These are phyloP conservation scores for Gremmenia infestans DNA, from an alignment of 2,329 filamentous ascomycete genomes.

Conservation along the genomic window DNA sequence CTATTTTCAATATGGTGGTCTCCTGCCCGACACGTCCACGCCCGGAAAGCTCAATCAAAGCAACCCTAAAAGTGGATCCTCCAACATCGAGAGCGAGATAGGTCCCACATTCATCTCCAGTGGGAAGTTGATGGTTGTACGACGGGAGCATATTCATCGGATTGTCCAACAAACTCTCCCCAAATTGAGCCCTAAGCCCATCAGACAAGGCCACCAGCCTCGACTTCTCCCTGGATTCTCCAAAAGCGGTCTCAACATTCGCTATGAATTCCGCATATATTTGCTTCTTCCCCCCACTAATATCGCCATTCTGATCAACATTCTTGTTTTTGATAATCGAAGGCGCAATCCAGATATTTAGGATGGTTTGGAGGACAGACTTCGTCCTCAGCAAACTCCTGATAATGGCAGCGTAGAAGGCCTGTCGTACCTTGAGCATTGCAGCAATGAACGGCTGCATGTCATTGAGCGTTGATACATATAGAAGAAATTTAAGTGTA, in stretches of 20 bases:
- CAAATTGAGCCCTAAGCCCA: constrained; percentile 50
- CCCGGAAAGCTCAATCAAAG: constrained; percentile 55
- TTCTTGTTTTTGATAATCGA: constrained; percentile 23
- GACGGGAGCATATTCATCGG: constrained; percentile 60
- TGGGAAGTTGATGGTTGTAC: constrained; percentile 59
- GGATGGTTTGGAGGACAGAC: constrained; percentile 52
- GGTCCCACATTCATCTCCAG: constrained; percentile 53
- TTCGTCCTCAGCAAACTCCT: constrained; percentile 56
- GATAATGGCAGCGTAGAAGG: constrained; percentile 48
- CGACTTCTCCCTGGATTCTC: constrained; percentile 43
- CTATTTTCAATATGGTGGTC: constrained; percentile 49
- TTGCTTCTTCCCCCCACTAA: constrained; percentile 14
- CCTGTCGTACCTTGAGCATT: constrained; percentile 53
- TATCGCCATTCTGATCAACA: constrained; percentile 8
- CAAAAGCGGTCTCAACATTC: constrained; percentile 49
- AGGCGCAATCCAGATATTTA: constrained; percentile 50
- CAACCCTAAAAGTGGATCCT: constrained; percentile 62
- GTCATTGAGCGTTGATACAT: constrained; percentile 28
- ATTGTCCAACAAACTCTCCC: constrained; percentile 46
- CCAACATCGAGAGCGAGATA: constrained; percentile 65
- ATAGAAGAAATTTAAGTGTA: constrained; percentile 20
- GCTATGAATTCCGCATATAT: constrained; percentile 44
- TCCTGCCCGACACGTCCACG: constrained; percentile 37
- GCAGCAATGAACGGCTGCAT: constrained; percentile 49
- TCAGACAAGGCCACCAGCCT: constrained; percentile 40